A percentile compares a stretch with the other conserved stretches of the same genome.
Evolutionary conservation across 495 filamentous ascomycete species (phyloP).

Genomic region (Xylaria palmicola): DNA sequence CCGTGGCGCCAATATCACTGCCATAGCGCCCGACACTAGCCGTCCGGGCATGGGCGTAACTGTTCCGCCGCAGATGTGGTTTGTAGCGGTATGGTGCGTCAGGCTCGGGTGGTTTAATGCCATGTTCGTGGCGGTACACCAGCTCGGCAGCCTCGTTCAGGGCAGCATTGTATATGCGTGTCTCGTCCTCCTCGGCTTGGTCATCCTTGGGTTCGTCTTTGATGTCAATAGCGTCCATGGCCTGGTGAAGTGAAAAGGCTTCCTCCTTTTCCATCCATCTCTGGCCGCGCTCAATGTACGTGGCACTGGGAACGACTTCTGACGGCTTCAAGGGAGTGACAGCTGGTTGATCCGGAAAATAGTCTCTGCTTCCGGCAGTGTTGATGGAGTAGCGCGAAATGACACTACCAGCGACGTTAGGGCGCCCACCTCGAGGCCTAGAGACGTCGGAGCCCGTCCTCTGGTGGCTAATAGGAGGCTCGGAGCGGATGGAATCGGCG

Average conservation of each 20-base stretch:
- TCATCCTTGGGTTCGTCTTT: conserved; percentile 27
- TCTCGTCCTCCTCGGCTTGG: conserved; percentile 55
- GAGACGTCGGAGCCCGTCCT: conserved; percentile 32
- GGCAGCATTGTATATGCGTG: conserved; percentile 68
- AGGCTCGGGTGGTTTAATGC: conserved; percentile 51
- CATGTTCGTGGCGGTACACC: conserved; percentile 79
- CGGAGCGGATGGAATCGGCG: conserved; percentile 39
- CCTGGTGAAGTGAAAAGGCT: conserved; percentile 70
- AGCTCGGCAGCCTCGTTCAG: conserved; percentile 85
- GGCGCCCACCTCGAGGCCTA: conserved; percentile 30
- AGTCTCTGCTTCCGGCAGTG: conserved; percentile 38
- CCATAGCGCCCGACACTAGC: conserved; percentile 56
- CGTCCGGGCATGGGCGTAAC: conserved; percentile 60
- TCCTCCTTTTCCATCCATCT: conserved; percentile 89
- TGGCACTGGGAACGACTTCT: conserved; percentile 55
- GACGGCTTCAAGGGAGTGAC: conserved; percentile 44
- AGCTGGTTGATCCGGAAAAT: conserved; percentile 41
- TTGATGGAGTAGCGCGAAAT: conserved; percentile 41
- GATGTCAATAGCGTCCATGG: conserved; percentile 60
- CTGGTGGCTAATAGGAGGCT: conserved; percentile 39
- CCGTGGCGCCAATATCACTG: conserved; percentile 45
- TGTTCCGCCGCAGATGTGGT: conserved; percentile 59
- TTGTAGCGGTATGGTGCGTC: conserved; percentile 65
- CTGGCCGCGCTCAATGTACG: conserved; percentile 76
- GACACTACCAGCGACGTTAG: conserved; percentile 38